These are phyloP conservation scores for Nissolia schottii DNA, from an alignment of 306 rosid genomes.

Conservation along the genomic window DNA sequence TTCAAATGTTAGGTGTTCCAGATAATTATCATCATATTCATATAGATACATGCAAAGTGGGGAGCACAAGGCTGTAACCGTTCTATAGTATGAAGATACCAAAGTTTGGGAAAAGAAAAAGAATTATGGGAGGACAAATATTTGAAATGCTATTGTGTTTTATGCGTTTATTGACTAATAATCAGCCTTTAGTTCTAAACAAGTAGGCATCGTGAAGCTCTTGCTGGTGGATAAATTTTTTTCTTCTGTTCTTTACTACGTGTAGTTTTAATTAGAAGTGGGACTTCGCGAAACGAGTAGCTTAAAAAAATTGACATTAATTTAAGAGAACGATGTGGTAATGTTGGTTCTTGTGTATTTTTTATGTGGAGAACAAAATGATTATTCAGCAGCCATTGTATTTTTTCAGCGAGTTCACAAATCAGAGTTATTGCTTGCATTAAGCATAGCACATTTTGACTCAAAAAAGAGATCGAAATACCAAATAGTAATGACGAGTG, in stretches of 20 bases:
- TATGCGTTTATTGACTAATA: conserved; percentile 22
- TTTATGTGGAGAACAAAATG: too few species aligned
- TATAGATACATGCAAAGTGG: conserved; percentile 37
- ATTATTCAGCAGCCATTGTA: too few species aligned
- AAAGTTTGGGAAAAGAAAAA: conserved; percentile 13
- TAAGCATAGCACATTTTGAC: too few species aligned
- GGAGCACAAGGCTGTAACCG: conserved; percentile 41
- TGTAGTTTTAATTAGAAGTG: background rate
- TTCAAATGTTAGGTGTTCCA: conserved; percentile 38
- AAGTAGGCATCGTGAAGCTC: background rate
- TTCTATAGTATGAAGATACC: conserved; percentile 32
- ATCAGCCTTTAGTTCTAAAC: conserved; percentile 17
- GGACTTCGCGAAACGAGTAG: background rate
- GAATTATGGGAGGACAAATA: conserved; percentile 33
- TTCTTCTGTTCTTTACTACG: background rate
- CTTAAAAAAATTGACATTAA: background rate
- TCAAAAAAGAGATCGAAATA: too few species aligned
- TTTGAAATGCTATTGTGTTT: conserved; percentile 33
- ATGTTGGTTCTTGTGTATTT: background rate
- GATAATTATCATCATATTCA: background rate
- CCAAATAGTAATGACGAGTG: too few species aligned
- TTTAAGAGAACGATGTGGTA: background rate
- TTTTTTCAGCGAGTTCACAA: too few species aligned
- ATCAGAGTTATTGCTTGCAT: too few species aligned
- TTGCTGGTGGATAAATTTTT: background rate